phyloP scores from a whole-genome alignment of 148 eudicot species.

The Rhododendron kiyosumense region DNA sequence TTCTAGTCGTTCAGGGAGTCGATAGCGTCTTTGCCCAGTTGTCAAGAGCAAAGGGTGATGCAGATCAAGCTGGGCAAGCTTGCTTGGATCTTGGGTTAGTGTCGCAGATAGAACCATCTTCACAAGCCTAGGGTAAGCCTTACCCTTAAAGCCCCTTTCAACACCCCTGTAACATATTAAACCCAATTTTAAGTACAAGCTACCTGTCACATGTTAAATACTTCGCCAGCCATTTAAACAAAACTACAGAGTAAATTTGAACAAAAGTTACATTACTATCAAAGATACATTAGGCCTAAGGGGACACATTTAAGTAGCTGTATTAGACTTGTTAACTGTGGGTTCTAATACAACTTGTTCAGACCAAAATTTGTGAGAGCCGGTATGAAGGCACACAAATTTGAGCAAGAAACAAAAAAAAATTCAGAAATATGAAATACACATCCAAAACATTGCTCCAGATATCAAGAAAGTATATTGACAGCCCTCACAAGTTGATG shows the following conservation, averaged over 20 bases:
- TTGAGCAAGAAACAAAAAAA: not conserved
- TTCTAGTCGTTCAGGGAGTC: constrained; percentile 66
- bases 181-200: constrained; percentile 2
- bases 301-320: not conserved
- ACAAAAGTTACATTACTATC: not conserved
- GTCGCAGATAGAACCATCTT: constrained; percentile 97
- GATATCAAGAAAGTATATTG: not conserved
- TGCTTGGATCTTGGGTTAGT: constrained; percentile 88
- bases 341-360: not conserved
- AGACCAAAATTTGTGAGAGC: not conserved
- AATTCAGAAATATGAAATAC: not conserved
- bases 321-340: not conserved
- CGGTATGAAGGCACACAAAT: not conserved
- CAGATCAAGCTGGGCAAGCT: constrained; percentile 81
- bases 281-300: not conserved
- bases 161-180: constrained; percentile 57
- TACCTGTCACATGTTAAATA: constrained; percentile 7
- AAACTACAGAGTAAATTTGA: not conserved
- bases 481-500: not conserved
- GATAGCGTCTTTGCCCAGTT: constrained; percentile 71
- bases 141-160: constrained; percentile 81
- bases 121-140: constrained; percentile 67
- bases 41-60: constrained; percentile 86
- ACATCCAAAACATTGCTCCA: not conserved
- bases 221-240: not conserved